These are phyloP conservation scores for Candolleomyces eurysporus DNA, from an alignment of 768 basidiomycete species.

Conservation along the genomic window DNA sequence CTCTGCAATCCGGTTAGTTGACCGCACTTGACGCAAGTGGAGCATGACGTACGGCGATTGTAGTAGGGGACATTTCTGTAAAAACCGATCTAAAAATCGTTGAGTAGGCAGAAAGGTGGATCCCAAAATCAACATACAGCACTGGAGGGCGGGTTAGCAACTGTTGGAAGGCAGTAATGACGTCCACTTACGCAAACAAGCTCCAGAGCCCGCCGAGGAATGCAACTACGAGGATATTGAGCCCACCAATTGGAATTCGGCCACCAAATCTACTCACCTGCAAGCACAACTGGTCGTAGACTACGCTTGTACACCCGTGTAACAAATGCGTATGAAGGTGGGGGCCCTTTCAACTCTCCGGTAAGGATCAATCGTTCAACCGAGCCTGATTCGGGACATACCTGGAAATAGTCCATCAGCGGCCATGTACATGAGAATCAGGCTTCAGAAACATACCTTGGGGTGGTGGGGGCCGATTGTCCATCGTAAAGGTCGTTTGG, in stretches of 20 bases:
- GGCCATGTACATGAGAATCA: not conserved
- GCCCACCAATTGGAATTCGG: not conserved
- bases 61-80: slow-evolving; percentile 54
- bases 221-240: slow-evolving; percentile 29
- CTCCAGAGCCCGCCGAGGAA: slow-evolving; percentile 56
- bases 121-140: slow-evolving; percentile 25
- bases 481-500: slow-evolving; percentile 22
- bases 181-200: slow-evolving; percentile 56
- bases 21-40: not conserved
- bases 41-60: slow-evolving; percentile 40
- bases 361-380: not conserved
- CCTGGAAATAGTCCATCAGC: not conserved
- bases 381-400: not conserved
- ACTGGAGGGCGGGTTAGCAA: slow-evolving; percentile 15
- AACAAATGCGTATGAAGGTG: slow-evolving; percentile 61
- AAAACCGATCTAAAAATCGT: slow-evolving; percentile 49
- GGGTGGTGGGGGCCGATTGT: slow-evolving; percentile 37
- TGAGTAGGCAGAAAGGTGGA: not conserved
- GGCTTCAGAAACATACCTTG: slow-evolving; percentile 28
- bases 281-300: slow-evolving; percentile 60
- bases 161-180: not conserved
- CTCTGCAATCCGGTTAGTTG: slow-evolving; percentile 22
- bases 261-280: slow-evolving; percentile 25
- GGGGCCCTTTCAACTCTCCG: slow-evolving; percentile 30
- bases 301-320: slow-evolving; percentile 53